Evolutionary conservation across 163 green algal genomes (phyloP), one percentile per base, ranked within the genome.

Genomic region (Scenedesmus sp.): DNA sequence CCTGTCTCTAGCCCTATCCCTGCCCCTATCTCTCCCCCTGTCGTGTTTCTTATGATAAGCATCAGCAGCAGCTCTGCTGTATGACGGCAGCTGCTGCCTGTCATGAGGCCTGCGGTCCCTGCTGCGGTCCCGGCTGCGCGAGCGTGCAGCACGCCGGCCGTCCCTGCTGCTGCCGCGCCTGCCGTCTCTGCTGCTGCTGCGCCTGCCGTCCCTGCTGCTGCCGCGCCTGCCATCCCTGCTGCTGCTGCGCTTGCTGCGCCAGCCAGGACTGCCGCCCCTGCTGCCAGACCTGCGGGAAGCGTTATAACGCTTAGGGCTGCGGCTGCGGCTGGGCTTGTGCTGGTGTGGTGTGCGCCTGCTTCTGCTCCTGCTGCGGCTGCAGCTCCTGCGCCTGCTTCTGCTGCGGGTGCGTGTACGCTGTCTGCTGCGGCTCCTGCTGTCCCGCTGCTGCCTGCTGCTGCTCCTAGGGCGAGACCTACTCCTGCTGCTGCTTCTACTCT

Each of bases 321-420:
- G 55, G 56, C 82, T 87, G 82, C 56, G 52, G 82, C 82, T 88
- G 59, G n/a, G 7, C n/a, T n/a, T 62, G 84, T 18, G n/a, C 4
- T 3, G n/a, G n/a, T 57, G 3, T 9, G 76, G 10, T 26, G 9
- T 4, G 3, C 5, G 12, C 62, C 64, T 82, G 85, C 62, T 46
- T 62, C 64, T 83, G 85, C 85, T 82, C 15, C 60, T 82, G 84
- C 60, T 57, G 10, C 83, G 76, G 83, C 57, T 88, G 54, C 3
- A n/a, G 10, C 55, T 57, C 7, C 57, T 16, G 57, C 83, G 56
- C 23, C 83, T 88, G 83, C 57, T 10, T 10, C 57, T 73, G 83
- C 83, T 88, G 18, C 23, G 20, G 57, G n/a, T 88, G 76, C 34
- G 34, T 26, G 76, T 57, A 9, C 46, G 76, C 34, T n/a, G 34